Evolutionary conservation across 2,329 filamentous ascomycete species (phyloP), one percentile per base, ranked within the genome.

Genomic region (Metarhizium guizhouense): DNA sequence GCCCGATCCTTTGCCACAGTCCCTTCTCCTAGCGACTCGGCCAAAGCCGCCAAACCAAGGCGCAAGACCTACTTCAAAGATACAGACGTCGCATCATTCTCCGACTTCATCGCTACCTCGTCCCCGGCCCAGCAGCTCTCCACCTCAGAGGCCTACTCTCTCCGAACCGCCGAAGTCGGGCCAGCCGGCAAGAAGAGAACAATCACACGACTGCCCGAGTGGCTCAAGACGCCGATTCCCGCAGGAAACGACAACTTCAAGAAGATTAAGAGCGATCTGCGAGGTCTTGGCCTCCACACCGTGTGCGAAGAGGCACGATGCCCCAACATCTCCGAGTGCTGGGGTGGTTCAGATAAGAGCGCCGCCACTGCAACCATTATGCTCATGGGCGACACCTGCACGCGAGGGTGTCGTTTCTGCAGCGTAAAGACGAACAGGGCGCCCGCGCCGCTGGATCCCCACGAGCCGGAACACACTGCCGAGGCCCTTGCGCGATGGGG

Each of bases 361-460:
- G 87, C 90, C 30, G 94, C 94, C 4, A 99, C 94, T 36, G 94
- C 94, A 2, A 99, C 94, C 11, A 97, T 99, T 72, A 99, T 99
- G 94, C 77, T 99, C 51, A 97, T 97, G 92, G 94, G 94, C 61
- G 94, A 99, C 71, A 97, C 93, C 8, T 99, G 94, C 73, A 99
- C 94, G 18, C 83, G 94, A 58, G 94, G 93, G 18, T 99, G 94
- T 73, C 84, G 94, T 54, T 99, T 99, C 78, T 99, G 94, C 80
- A 90, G 87, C 61, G 94, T 99, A 53, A 97, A 97, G 80, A 99
- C 94, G 3, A 86, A 77, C 57, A 85, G 88, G 47, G 74, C 77
- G 1, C 85, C 90, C 13, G 74, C 86, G 47, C 89, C 94, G 11
- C 80, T 99, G 52, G 94, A 99, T 69, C 88, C 90, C 2, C 93